Evolutionary conservation across 192 early-diverging fungal genomes (phyloP), one percentile per base, ranked within the genome.

Genomic region (Coemansia sp.): DNA sequence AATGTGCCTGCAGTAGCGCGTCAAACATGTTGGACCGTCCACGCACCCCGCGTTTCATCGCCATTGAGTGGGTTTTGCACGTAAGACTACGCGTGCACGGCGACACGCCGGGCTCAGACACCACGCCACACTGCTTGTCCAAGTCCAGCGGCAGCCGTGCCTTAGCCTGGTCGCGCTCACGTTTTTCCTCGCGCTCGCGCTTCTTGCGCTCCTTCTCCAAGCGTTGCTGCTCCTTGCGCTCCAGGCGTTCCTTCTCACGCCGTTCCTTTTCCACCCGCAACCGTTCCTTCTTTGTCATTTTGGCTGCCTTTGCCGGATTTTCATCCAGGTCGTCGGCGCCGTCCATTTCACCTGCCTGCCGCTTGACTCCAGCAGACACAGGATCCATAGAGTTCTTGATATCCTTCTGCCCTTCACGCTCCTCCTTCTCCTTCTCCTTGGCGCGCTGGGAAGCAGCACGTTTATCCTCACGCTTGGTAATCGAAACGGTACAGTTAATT

Each of bases 61-160:
- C 89, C 85, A 98, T 93, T 29, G 91, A 88, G 63, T 98, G 96
- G 5, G 93, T 95, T 71, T 98, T 98, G 83, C 96, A 98, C 27
- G 94, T 98, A 14, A 98, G 85, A 51, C 94, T 93, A 50, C 96
- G 90, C 52, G 88, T 83, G 75, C 96, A 98, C 0, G 85, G 85
- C 51, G 73, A 57, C 11, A 83, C 84, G 32, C 84, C 87, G 1
- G 88, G 86, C 23, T 80, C 68, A 8, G 52, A 24, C 32, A 71
- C 57, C 17, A 96, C 94, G 63, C 94, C 96, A 67, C 96, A 98
- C 62, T 96, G 92, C 59, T 87, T 90, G 74, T 98, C 95, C 67
- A 95, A 69, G 66, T 98, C 93, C 68, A 98, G 68, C 39, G 94
- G 91, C 22, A 82, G 83, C 83, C 57, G 57, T 6, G 70, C 63